A percentile compares a stretch with the other conserved stretches of the same genome.
These are phyloP conservation scores for Globisporangium echinulatum DNA, from an alignment of 352 stramenopile genomes.

Conservation along the genomic window DNA sequence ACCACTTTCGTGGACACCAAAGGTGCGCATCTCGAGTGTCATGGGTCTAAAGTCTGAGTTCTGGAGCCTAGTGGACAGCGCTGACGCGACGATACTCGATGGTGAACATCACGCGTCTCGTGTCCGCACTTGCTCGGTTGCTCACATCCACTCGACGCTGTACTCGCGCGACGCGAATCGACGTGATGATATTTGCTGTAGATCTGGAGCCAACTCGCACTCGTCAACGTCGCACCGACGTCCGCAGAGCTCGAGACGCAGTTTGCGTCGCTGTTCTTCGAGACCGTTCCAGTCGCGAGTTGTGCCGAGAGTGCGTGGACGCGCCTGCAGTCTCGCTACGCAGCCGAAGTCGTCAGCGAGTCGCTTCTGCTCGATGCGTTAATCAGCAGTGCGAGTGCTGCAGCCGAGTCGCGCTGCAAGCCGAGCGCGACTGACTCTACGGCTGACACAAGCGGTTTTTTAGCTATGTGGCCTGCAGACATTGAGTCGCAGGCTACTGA, in stretches of 20 bases:
- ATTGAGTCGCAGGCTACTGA: no score
- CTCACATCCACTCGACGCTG: no score
- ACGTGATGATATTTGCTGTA: slow-evolving; percentile 6
- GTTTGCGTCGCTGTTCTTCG: slow-evolving; percentile 25
- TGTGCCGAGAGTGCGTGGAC: slow-evolving; percentile 5
- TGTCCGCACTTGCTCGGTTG: background rate
- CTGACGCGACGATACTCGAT: background rate
- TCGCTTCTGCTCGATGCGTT: slow-evolving; percentile 7
- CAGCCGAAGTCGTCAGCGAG: background rate
- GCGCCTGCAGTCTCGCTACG: slow-evolving; percentile 3
- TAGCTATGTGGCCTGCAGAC: no score
- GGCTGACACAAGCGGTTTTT: background rate
- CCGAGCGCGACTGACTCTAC: background rate
- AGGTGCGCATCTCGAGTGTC: slow-evolving; percentile 18
- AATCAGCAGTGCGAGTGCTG: slow-evolving; percentile 1
- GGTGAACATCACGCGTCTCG: background rate
- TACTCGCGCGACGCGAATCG: no score
- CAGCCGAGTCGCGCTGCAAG: background rate
- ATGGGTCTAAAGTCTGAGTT: background rate
- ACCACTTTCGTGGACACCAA: slow-evolving; percentile 34
- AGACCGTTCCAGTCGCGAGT: slow-evolving; percentile 4
- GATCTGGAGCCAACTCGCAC: slow-evolving; percentile 43
- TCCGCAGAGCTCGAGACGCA: slow-evolving; percentile 27
- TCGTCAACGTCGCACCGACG: slow-evolving; percentile 39
- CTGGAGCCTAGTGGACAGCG: background rate